phyloP scores from a whole-genome alignment of 768 basidiomycete genomes.

The Mycena epipterygia region DNA sequence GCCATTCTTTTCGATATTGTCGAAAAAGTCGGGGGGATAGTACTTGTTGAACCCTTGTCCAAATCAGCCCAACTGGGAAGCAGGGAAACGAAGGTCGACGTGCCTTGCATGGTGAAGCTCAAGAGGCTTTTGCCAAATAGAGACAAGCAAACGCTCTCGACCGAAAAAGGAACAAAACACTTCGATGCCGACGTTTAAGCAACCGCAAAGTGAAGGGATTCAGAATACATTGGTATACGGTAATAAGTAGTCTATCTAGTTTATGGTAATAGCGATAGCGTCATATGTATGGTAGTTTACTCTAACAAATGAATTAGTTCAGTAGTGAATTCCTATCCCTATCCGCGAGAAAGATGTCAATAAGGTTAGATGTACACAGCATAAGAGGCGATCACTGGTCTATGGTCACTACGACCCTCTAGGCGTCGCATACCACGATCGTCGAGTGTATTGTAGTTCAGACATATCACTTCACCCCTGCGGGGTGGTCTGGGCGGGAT shows the following conservation, averaged over 20 bases:
- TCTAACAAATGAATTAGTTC: slow-evolving; percentile 9
- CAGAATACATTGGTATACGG: neutral
- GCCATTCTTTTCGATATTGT: slow-evolving; percentile 73
- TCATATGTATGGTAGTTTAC: slow-evolving; percentile 3
- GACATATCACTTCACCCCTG: slow-evolving; percentile 80
- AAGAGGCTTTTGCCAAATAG: neutral
- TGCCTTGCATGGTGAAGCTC: slow-evolving; percentile 18
- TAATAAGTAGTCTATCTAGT: neutral
- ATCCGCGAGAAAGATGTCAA: too few relatives aligned
- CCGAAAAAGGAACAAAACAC: slow-evolving; percentile 12
- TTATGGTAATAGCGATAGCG: slow-evolving; percentile 11
- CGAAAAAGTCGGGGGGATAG: slow-evolving; percentile 76
- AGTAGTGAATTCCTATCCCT: slow-evolving; percentile 3
- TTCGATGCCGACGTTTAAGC: too few relatives aligned
- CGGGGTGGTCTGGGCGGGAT: slow-evolving; percentile 48
- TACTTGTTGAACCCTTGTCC: slow-evolving; percentile 80
- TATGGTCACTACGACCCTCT: slow-evolving; percentile 83
- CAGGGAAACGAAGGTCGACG: neutral
- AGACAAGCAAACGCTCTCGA: slow-evolving; percentile 19
- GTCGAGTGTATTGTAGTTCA: slow-evolving; percentile 80
- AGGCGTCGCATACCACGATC: slow-evolving; percentile 82
- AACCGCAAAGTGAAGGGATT: neutral
- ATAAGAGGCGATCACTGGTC: slow-evolving; percentile 88
- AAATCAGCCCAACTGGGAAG: neutral
- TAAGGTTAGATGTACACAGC: slow-evolving; percentile 72